These are phyloP conservation scores for Trypanosoma cruzi DNA, from an alignment of 208 protist genomes.

Conservation along the genomic window DNA sequence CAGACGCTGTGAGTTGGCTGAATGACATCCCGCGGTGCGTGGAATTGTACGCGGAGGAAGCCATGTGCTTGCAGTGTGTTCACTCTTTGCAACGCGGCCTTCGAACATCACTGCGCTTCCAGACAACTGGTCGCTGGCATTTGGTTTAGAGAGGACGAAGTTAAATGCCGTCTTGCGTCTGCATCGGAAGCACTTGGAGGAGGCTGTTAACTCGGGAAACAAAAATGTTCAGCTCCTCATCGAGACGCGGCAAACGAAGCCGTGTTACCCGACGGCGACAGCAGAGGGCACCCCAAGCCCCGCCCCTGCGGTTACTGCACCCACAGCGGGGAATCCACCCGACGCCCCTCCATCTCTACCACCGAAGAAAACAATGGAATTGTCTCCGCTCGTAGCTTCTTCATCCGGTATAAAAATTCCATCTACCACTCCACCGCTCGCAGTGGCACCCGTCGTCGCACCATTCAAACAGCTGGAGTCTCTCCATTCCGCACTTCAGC, in stretches of 20 bases:
- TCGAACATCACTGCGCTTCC: slow-evolving; percentile 38
- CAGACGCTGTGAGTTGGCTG: slow-evolving; percentile 50
- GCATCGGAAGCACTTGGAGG: slow-evolving; percentile 9
- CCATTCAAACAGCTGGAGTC: not conserved
- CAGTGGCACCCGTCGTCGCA: not conserved
- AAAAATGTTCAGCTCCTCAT: slow-evolving; percentile 16
- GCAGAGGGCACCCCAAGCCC: not conserved
- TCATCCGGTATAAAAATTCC: not conserved
- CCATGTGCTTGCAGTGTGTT: slow-evolving; percentile 61
- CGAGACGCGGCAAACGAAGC: not conserved
- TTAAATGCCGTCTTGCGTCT: slow-evolving; percentile 15
- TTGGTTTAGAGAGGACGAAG: slow-evolving; percentile 39
- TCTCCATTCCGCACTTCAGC: not conserved
- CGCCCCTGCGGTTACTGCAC: not conserved
- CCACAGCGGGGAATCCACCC: not conserved
- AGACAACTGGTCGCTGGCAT: slow-evolving; percentile 45
- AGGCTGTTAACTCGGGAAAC: slow-evolving; percentile 12
- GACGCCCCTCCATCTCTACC: not conserved
- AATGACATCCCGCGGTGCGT: slow-evolving; percentile 77
- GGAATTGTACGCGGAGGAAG: slow-evolving; percentile 31
- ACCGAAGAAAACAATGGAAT: not conserved
- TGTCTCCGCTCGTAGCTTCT: not conserved
- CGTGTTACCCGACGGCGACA: not conserved
- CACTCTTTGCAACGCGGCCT: slow-evolving; percentile 47
- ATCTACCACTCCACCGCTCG: not conserved